Evolutionary conservation across 1,284 basidiomycete species (phyloP), one percentile per base, ranked within the genome.

Genomic region (Sparassis latifolia): DNA sequence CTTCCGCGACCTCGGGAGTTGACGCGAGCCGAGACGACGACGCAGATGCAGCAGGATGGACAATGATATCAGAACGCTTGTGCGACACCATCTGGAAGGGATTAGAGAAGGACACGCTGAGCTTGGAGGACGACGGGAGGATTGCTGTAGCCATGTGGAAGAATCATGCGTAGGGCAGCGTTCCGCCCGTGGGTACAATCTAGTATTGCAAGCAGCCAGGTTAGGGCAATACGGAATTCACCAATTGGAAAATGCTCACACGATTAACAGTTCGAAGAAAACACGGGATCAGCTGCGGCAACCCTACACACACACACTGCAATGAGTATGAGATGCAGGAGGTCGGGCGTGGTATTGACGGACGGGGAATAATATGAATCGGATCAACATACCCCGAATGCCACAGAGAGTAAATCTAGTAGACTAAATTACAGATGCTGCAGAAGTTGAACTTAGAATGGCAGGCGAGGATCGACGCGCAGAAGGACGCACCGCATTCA

Each of bases 121-220:
- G 55, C 54, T 72, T 64, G 53, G 66, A 59, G 48, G 64, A 64
- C 53, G 69, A 67, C 45, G 30, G 44, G n/a, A 72, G 56, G 47
- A 76, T 69, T 44, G 74, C 71, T 45, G 72, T 69, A 56, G 76
- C 73, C 80, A 82, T 81, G 68, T 64, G 66, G 59, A 20, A 20
- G 20, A 20, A 20, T 20, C 20, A 60, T 58, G 43, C 44, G 55
- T 41, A 51, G 52, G 20, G 20, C 20, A 20, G 20, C 20, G 20
- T 20, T 20, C 20, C 20, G 20, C 20, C 20, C 20, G 20, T 20
- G 20, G 20, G 20, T 20, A 20, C 20, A 20, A 20, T 20, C 20
- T 20, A 20, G 20, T 20, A 20, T 20, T 20, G 20, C 20, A 20
- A 20, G 20, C 20, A 20, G 20, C 20, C 20, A 20, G 20, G 20